These are phyloP conservation scores for Leucaena leucocephala DNA, from an alignment of 306 rosid genomes.

Conservation along the genomic window DNA sequence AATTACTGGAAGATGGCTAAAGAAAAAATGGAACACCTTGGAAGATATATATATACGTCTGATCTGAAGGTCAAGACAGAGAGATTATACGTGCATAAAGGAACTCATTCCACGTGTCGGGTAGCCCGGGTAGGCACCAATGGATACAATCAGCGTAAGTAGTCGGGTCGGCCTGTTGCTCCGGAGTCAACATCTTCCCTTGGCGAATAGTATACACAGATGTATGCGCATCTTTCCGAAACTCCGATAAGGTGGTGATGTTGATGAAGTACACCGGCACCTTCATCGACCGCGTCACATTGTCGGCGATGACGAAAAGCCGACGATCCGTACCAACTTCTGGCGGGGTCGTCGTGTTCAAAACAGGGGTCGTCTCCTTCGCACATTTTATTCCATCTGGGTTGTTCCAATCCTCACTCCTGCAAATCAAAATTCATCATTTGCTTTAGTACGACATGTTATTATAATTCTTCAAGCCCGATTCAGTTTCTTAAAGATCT, in stretches of 20 bases:
- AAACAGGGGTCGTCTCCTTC: slow-evolving; percentile 72
- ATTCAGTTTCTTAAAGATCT: neutral
- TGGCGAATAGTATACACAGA: slow-evolving; percentile 90
- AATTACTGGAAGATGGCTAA: slow-evolving; percentile 21
- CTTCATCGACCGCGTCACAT: slow-evolving; percentile 65
- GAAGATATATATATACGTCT: slow-evolving; percentile 4
- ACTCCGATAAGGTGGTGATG: slow-evolving; percentile 81
- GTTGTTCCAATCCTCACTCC: slow-evolving; percentile 95
- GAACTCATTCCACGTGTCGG: slow-evolving; percentile 97
- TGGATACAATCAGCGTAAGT: slow-evolving; percentile 96
- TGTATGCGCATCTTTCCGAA: slow-evolving; percentile 90
- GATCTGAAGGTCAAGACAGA: slow-evolving; percentile 60
- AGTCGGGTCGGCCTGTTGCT: slow-evolving; percentile 87
- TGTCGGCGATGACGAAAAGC: slow-evolving; percentile 56
- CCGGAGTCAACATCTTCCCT: slow-evolving; percentile 83
- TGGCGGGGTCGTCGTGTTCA: slow-evolving; percentile 61
- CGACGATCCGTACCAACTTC: slow-evolving; percentile 93
- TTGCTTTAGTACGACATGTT: neutral
- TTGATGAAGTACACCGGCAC: slow-evolving; percentile 76
- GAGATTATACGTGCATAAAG: slow-evolving; percentile 76
- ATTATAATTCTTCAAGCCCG: neutral
- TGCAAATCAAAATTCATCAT: slow-evolving; percentile 5
- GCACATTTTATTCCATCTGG: slow-evolving; percentile 96
- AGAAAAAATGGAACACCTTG: neutral
- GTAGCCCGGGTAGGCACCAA: slow-evolving; percentile 96